Percentiles rank a stretch among this genome's conserved stretches.
Evolutionary conservation across 805 yeast species (phyloP).

Genomic region (Kluyveromyces lactis): DNA sequence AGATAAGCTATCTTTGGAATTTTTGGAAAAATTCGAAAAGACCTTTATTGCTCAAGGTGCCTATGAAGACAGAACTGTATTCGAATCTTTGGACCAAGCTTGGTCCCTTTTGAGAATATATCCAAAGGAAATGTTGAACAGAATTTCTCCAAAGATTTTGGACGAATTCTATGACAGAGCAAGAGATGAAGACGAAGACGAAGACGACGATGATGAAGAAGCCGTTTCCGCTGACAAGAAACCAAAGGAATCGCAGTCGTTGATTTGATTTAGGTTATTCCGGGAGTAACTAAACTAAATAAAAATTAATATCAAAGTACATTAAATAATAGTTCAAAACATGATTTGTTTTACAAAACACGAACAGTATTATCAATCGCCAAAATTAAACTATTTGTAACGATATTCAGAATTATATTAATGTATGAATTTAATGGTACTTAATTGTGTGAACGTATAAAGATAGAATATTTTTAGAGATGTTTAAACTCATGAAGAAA

Average conservation of each 20-base stretch:
- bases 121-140: constrained; percentile 97
- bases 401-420: too few relatives aligned
- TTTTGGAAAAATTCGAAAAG: constrained; percentile 95
- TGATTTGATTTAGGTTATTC: constrained; percentile 13
- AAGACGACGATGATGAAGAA: constrained; percentile 34
- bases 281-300: background rate
- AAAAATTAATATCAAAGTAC: background rate
- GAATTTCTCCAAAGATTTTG: constrained; percentile 95
- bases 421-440: too few relatives aligned
- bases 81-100: constrained; percentile 94
- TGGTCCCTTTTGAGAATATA: constrained; percentile 97
- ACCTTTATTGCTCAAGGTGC: constrained; percentile 95
- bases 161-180: constrained; percentile 92
- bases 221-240: constrained; percentile 18
- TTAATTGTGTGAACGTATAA: too few relatives aligned
- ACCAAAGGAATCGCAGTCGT: constrained; percentile 15
- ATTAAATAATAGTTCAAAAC: too few relatives aligned
- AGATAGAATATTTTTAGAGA: too few relatives aligned
- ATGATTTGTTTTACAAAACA: too few relatives aligned
- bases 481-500: too few relatives aligned
- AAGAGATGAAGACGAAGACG: constrained; percentile 55
- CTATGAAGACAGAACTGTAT: constrained; percentile 88
- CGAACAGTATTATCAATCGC: too few relatives aligned
- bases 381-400: too few relatives aligned
- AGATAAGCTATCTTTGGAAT: constrained; percentile 94